Percentiles rank a stretch among this genome's conserved stretches.
Evolutionary conservation across 805 yeast genomes (phyloP).

Genomic region (Kuraishia hungarica): DNA sequence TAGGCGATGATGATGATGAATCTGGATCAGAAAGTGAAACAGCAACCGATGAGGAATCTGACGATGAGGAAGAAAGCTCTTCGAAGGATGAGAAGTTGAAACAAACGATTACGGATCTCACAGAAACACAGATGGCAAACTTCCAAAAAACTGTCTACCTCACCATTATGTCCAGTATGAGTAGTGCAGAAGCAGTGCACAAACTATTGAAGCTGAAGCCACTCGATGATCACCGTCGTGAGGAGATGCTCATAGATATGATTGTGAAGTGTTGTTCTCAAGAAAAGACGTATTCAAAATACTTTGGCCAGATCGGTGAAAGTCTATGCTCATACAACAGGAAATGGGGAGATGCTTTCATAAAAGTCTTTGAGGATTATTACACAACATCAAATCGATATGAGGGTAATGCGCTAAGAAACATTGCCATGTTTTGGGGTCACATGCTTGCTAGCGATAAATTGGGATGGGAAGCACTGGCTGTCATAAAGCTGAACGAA

Average conservation of each 20-base stretch:
- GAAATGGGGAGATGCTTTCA: constrained; percentile 52
- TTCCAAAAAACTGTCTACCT: constrained; percentile 73
- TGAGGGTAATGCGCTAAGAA: constrained; percentile 68
- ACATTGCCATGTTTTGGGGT: constrained; percentile 81
- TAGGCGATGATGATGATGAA: constrained; percentile 26
- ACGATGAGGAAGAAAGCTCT: constrained; percentile 14
- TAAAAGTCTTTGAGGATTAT: constrained; percentile 40
- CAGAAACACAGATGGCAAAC: constrained; percentile 53
- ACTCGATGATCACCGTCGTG: constrained; percentile 30
- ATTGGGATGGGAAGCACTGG: constrained; percentile 55
- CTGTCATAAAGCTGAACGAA: constrained; percentile 53
- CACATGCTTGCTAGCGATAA: constrained; percentile 67
- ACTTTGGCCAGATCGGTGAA: constrained; percentile 71
- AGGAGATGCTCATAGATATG: constrained; percentile 57
- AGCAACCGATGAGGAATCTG: constrained; percentile 8
- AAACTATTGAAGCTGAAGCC: constrained; percentile 51
- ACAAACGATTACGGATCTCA: constrained; percentile 47
- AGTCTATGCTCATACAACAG: constrained; percentile 42
- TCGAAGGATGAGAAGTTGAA: constrained; percentile 15
- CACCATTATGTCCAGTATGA: constrained; percentile 81
- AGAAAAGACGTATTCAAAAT: constrained; percentile 80
- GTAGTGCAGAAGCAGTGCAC: constrained; percentile 90
- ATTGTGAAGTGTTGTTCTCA: constrained; percentile 75
- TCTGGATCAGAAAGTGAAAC: constrained; percentile 10
- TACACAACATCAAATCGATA: constrained; percentile 54